Percentiles rank a stretch among this genome's conserved stretches.
Evolutionary conservation across 2,329 filamentous ascomycete genomes (phyloP).

Genomic region (Camillea tinctor): DNA sequence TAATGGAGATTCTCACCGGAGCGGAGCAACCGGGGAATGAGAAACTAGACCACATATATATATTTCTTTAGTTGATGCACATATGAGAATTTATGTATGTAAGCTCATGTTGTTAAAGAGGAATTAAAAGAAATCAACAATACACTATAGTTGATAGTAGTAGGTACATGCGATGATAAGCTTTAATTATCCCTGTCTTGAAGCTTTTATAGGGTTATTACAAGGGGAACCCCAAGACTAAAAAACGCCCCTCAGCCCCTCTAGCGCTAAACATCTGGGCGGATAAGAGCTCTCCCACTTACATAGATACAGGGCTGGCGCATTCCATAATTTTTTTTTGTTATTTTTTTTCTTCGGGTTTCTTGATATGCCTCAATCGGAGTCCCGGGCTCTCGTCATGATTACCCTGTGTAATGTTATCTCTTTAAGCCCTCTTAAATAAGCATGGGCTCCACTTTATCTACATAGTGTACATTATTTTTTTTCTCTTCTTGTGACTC

Average conservation of each 20-base stretch:
- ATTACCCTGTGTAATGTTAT: neutral
- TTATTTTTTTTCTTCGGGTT: neutral
- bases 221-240: too few species aligned
- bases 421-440: neutral
- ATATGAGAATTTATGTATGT: too few species aligned
- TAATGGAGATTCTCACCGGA: neutral
- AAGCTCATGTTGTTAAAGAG: too few species aligned
- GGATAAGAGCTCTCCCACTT: neutral
- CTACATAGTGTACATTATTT: neutral
- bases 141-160: neutral
- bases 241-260: neutral
- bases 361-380: neutral
- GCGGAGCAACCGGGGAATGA: neutral
- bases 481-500: neutral
- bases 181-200: neutral
- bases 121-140: neutral
- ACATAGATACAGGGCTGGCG: too few species aligned
- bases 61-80: too few species aligned
- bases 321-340: too few species aligned
- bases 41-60: too few species aligned
- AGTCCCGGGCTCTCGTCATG: neutral
- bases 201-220: neutral
- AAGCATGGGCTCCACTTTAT: neutral
- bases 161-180: neutral
- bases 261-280: neutral